These are phyloP conservation scores for Harringtonia aguacate DNA, from an alignment of 2,329 filamentous ascomycete genomes.

Conservation along the genomic window DNA sequence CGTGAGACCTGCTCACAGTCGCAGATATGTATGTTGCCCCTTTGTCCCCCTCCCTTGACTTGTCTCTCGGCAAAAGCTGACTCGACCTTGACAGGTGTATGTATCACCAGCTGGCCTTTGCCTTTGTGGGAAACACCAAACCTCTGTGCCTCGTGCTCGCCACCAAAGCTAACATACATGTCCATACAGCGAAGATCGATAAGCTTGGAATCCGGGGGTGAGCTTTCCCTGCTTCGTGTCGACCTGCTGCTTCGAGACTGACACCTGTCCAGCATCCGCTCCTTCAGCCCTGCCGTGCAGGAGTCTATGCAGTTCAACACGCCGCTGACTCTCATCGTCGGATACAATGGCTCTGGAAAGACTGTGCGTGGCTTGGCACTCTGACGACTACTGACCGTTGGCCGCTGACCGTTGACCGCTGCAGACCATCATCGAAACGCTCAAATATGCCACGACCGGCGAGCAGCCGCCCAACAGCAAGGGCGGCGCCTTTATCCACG, in stretches of 20 bases:
- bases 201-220: slow-evolving; percentile 16
- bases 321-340: slow-evolving; percentile 90
- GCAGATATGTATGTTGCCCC: too few relatives aligned
- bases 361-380: slow-evolving; percentile 35
- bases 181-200: slow-evolving; percentile 15
- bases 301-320: slow-evolving; percentile 82
- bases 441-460: slow-evolving; percentile 95
- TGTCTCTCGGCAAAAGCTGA: too few relatives aligned
- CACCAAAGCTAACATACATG: too few relatives aligned
- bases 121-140: too few relatives aligned
- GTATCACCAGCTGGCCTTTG: too few relatives aligned
- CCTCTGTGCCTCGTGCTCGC: too few relatives aligned
- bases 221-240: neutral
- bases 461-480: slow-evolving; percentile 86
- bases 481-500: slow-evolving; percentile 89
- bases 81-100: too few relatives aligned
- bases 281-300: slow-evolving; percentile 64
- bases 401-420: too few relatives aligned
- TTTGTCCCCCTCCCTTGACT: too few relatives aligned
- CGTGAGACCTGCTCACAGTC: too few relatives aligned
- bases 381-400: neutral
- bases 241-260: neutral
- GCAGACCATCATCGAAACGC: slow-evolving; percentile 86
- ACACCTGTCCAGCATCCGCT: slow-evolving; percentile 42
- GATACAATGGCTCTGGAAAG: slow-evolving; percentile 95